Evolutionary conservation across 768 basidiomycete species (phyloP), one percentile per base, ranked within the genome.

Genomic region (Mycena rosella): DNA sequence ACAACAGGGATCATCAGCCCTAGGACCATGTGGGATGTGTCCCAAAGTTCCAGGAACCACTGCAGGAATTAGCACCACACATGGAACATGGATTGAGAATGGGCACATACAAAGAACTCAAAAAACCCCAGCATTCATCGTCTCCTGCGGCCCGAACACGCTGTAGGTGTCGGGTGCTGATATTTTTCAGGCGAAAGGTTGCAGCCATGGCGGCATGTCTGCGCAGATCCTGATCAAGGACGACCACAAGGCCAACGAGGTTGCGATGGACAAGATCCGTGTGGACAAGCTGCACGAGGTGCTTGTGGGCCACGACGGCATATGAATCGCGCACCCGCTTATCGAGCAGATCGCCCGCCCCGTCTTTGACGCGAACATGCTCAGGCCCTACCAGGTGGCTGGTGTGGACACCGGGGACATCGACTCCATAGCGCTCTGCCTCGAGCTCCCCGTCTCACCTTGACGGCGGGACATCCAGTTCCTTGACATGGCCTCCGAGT

Each of bases 181-280:
- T 52, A 45, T 38, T 52, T 30, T 26, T 69, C 20, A 96, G 94
- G 77, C 96, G 96, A 73, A 96, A 97, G 74, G 98, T 99, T n/a
- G 98, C 98, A 6, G 98, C 98, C 10, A 98, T 99, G 92, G 98
- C 70, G 98, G 98, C 72, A 99, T 99, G 98, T 96, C 97, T 32
- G 98, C 98, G 22, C 96, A 98, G 77, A 99, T 99, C 75, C 98
- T 97, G n/a, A 98, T 99, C 86, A 99, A 96, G 84, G 90, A 95
- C 76, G 96, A 99, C 76, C 85, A 89, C 26, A 89, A 90, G 72
- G 96, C 96, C 58, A 99, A 99, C 81, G 93, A 96, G 57, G 77
- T 88, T 17, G 98, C 96, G 17, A 99, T 98, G 96, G 85, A 86
- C 70, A 99, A 99, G 81, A 98, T 99, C 68, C 89, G 87, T 72